Base-by-base conservation (phyloP, 192 early-diverging fungal genomes). In the Backusella luteola region DNA sequence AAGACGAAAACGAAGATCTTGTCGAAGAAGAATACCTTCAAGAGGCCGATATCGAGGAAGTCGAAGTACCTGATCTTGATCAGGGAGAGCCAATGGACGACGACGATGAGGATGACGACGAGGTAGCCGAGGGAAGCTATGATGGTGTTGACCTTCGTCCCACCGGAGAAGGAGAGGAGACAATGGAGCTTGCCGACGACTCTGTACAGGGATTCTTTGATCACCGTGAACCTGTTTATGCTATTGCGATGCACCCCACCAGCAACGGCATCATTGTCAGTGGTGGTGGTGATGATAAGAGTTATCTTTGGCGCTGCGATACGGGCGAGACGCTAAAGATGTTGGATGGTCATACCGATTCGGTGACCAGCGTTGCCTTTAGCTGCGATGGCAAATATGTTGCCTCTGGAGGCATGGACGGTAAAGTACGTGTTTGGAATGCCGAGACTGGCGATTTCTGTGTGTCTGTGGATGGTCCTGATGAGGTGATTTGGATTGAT, bases 361-460 rank as follows among this genome's bases (percentile, higher is more conserved):
- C 96, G 1, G 93, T 98, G 12, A 88, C 91, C 35, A 82, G 93
- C 9, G 92, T 93, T 0, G 89, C 86, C 23, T 99, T 98, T 83
- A 96, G 90, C 81, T 80, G 77, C 38, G 93, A 94, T 78, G 98
- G 98, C 29, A 81, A 88, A 67, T 93, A 91, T 80, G 90, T 95
- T 67, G 97, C 97, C 6, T 89, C 92, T 1, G 98, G 93, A 56
- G 96, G 94, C n/a, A 96, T 99, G 97, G 97, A 98, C 77, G 98
- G 98, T 53, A 90, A 93, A 73, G 86, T 98, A 76, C 84, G 83
- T 70, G 92, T 97, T 34, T 93, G 91, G 88, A 83, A 89, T 77
- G 78, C 84, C 23, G 80, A 87, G 8, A 90, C 82, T 35, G 90
- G 91, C 8, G 85, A 89, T 73, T 84, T 90, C 41, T 85, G 95